Evolutionary conservation across 441 rosid species (phyloP).

Genomic region (Biscutella auriculata): DNA sequence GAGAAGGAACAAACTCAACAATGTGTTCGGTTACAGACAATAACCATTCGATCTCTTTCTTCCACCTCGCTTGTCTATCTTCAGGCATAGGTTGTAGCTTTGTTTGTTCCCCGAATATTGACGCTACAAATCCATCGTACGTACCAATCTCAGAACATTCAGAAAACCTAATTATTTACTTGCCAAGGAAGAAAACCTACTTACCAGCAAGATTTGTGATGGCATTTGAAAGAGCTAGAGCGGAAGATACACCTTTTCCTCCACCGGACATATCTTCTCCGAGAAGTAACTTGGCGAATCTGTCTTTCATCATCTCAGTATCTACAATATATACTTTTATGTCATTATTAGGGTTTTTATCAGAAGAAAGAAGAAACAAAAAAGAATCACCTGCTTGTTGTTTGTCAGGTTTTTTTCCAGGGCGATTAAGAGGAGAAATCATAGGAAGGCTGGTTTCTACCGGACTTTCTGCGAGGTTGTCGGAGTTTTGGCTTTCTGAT

Average conservation of each 20-base stretch:
- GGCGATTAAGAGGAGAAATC: conserved; percentile 24
- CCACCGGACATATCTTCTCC: conserved; percentile 71
- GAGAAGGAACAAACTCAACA: conserved; percentile 51
- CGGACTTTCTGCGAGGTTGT: conserved; percentile 14
- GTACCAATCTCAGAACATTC: too few relatives aligned
- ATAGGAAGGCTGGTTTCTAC: conserved; percentile 15
- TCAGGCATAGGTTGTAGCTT: conserved; percentile 44
- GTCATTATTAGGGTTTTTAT: conserved; percentile 4
- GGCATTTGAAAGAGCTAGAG: conserved; percentile 51
- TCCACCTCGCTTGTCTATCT: too few relatives aligned
- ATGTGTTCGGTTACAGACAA: conserved; percentile 52
- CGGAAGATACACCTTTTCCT: conserved; percentile 44
- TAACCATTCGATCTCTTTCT: conserved; percentile 50
- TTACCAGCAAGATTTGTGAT: conserved; percentile 45
- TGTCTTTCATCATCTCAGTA: conserved; percentile 41
- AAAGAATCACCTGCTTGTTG: conserved; percentile 31
- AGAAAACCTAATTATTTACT: too few relatives aligned
- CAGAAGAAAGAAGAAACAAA: too few relatives aligned
- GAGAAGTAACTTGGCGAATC: conserved; percentile 42
- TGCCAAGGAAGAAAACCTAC: too few relatives aligned
- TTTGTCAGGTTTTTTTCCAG: conserved; percentile 21
- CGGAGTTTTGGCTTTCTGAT: conserved; percentile 13
- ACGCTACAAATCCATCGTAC: too few relatives aligned
- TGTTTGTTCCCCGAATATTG: conserved; percentile 43
- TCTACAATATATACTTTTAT: conserved; percentile 21